Conservation (phyloP, 306 rosid species). For the Cicer cuneatum region DNA sequence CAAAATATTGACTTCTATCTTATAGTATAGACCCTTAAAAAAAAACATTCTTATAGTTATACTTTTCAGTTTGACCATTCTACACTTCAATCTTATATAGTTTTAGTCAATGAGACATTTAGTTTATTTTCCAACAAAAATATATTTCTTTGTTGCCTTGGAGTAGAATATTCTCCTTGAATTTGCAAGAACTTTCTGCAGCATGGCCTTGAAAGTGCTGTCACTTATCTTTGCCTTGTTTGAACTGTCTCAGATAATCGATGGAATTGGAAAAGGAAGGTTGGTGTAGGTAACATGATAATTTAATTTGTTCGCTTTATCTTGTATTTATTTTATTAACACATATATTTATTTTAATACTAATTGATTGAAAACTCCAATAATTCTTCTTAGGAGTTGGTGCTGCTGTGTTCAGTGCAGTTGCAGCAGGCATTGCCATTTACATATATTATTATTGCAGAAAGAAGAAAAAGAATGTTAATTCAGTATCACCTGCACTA, state of each 20-base stretch:
- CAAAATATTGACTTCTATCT: neutral
- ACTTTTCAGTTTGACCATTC: neutral
- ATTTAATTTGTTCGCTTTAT: neutral
- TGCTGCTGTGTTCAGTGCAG: conserved; percentile 18
- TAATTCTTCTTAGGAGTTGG: conserved; percentile 44
- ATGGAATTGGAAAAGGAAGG: conserved; percentile 45
- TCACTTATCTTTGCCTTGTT: conserved; percentile 32
- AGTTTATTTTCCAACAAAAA: neutral
- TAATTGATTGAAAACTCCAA: conserved; percentile 32
- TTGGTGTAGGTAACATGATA: conserved; percentile 44
- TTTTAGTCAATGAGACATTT: neutral
- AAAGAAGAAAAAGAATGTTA: conserved; percentile 44
- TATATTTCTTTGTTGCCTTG: neutral
- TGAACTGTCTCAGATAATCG: conserved; percentile 53
- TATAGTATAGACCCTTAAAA: neutral
- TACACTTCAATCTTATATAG: neutral
- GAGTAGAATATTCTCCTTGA: conserved; percentile 24
- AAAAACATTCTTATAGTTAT: too few species aligned
- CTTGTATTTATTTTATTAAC: neutral
- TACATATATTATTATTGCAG: conserved; percentile 40
- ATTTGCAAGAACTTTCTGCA: neutral
- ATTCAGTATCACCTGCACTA: conserved; percentile 33
- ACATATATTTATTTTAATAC: neutral
- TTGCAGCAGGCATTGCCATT: conserved; percentile 36
- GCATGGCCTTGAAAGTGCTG: conserved; percentile 2